Conservation (phyloP, 2,329 filamentous ascomycete genomes). For the Pseudogymnoascus sp. region DNA sequence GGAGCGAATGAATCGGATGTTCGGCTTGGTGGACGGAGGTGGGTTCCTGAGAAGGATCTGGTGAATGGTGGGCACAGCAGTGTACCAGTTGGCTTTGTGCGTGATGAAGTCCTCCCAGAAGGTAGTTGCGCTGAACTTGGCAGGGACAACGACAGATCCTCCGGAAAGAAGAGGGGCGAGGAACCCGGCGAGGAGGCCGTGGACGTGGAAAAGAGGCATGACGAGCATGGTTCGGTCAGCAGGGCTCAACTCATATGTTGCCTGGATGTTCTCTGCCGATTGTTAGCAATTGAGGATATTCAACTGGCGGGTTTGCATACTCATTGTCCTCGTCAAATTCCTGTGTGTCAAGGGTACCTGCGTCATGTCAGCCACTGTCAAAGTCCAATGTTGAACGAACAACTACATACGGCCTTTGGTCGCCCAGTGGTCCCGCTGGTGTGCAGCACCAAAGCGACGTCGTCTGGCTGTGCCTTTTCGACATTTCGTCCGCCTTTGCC, state of each 20-base stretch:
- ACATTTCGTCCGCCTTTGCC: constrained; percentile 43
- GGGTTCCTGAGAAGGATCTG: constrained; percentile 77
- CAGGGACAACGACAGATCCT: constrained; percentile 72
- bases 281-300: constrained; percentile 14
- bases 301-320: constrained; percentile 35
- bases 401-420: constrained; percentile 64
- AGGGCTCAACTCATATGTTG: constrained; percentile 66
- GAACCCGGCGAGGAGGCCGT: constrained; percentile 78
- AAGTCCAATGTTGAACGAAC: not conserved
- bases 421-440: constrained; percentile 80
- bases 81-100: constrained; percentile 83
- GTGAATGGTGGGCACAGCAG: constrained; percentile 87
- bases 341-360: constrained; percentile 71
- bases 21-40: constrained; percentile 58
- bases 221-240: constrained; percentile 76
- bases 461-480: constrained; percentile 60
- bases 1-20: constrained; percentile 80
- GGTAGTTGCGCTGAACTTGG: constrained; percentile 72
- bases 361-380: too few species aligned
- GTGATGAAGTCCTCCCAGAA: constrained; percentile 76
- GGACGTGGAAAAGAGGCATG: constrained; percentile 88
- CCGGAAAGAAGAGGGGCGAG: constrained; percentile 69
- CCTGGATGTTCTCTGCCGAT: constrained; percentile 61
- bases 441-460: constrained; percentile 75
- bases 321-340: constrained; percentile 77